phyloP scores from a whole-genome alignment of 345 rosid species.

The Pistacia integerrima region DNA sequence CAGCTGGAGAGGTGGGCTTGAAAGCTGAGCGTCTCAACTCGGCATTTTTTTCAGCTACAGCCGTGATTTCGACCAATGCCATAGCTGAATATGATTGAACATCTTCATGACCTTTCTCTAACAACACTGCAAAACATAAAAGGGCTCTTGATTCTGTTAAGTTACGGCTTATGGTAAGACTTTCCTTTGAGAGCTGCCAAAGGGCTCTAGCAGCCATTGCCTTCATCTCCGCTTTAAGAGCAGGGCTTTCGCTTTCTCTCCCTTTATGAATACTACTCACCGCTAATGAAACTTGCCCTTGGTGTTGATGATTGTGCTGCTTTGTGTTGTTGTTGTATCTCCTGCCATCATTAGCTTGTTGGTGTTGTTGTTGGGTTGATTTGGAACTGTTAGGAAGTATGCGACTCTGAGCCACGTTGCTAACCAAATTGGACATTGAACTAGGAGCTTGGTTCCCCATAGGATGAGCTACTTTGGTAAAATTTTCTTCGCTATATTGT shows the following conservation, averaged over 20 bases:
- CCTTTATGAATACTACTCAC: conserved; percentile 61
- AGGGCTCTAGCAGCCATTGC: conserved; percentile 82
- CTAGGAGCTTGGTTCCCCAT: conserved; percentile 41
- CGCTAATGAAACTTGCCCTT: conserved; percentile 37
- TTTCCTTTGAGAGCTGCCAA: conserved; percentile 71
- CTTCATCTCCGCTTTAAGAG: conserved; percentile 67
- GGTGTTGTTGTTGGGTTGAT: conserved; percentile 20
- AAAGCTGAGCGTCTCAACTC: conserved; percentile 67
- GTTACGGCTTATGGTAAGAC: conserved; percentile 51
- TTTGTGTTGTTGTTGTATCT: conserved; percentile 12
- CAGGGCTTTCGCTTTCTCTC: conserved; percentile 60
- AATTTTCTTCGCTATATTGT: conserved; percentile 24
- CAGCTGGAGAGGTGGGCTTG: conserved; percentile 77
- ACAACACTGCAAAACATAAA: conserved; percentile 60
- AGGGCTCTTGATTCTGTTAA: conserved; percentile 79
- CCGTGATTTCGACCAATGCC: conserved; percentile 79
- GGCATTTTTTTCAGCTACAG: conserved; percentile 57
- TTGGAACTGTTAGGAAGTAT: conserved; percentile 21
- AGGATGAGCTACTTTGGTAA: conserved; percentile 39
- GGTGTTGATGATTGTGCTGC: conserved; percentile 14
- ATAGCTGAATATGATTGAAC: conserved; percentile 61
- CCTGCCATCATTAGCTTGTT: conserved; percentile 21
- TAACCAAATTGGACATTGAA: conserved; percentile 52
- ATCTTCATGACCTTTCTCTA: conserved; percentile 67
- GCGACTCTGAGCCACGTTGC: conserved; percentile 37